Evolutionary conservation across 805 yeast genomes (phyloP).

Genomic region (Suhomyces tanzawaensis): DNA sequence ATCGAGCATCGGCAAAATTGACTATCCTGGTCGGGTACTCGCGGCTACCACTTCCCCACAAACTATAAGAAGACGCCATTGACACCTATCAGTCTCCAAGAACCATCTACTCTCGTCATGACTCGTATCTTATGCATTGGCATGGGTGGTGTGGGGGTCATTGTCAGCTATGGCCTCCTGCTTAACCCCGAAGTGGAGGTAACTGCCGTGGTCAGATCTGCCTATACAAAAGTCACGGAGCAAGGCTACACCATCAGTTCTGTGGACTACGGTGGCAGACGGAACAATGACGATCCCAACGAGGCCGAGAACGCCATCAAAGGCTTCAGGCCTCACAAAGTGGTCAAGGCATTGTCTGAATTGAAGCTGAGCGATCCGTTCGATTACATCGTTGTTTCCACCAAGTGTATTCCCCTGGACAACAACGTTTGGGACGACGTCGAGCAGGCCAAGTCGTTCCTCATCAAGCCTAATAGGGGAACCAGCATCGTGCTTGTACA

Average conservation of each 20-base stretch:
- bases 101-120: neutral
- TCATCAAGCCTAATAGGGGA: slow-evolving; percentile 10
- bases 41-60: neutral
- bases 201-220: slow-evolving; percentile 33
- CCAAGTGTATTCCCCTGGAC: slow-evolving; percentile 32
- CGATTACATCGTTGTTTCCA: slow-evolving; percentile 33
- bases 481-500: slow-evolving; percentile 24
- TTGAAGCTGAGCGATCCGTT: slow-evolving; percentile 18
- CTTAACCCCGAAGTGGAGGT: slow-evolving; percentile 23
- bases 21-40: neutral
- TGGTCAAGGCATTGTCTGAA: slow-evolving; percentile 28
- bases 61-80: neutral
- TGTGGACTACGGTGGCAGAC: slow-evolving; percentile 25
- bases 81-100: neutral
- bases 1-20: slow-evolving; percentile 1
- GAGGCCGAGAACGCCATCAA: slow-evolving; percentile 17
- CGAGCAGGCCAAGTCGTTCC: slow-evolving; percentile 10
- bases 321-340: slow-evolving; percentile 23
- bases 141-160: slow-evolving; percentile 84
- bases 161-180: slow-evolving; percentile 56
- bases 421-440: slow-evolving; percentile 24
- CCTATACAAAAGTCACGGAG: slow-evolving; percentile 23
- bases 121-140: slow-evolving; percentile 66
- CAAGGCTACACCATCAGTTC: slow-evolving; percentile 32
- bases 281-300: slow-evolving; percentile 13